Conservation (phyloP, 345 rosid species). For the Boechera stricta region DNA sequence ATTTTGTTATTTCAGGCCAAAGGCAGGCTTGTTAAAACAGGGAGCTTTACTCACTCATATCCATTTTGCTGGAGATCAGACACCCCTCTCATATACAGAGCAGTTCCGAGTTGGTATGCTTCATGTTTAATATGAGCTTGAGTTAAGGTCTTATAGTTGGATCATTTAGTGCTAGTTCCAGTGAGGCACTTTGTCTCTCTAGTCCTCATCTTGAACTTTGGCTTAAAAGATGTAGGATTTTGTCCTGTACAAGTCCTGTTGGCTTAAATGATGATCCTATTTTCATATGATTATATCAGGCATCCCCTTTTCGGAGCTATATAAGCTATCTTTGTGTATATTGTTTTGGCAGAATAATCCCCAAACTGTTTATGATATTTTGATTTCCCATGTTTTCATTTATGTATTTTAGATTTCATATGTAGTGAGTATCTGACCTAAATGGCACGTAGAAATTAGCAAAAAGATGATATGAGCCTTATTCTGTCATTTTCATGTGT, state of each 20-base stretch:
- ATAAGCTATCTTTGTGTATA: constrained; percentile 19
- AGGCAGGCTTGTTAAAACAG: constrained; percentile 89
- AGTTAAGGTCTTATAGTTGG: constrained; percentile 16
- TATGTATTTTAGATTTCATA: constrained; percentile 1
- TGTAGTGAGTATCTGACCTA: constrained; percentile 18
- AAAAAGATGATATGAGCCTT: constrained; percentile 11
- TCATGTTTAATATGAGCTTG: constrained; percentile 28
- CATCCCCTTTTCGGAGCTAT: neutral
- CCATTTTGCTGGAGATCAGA: constrained; percentile 97
- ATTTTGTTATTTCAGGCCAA: constrained; percentile 64
- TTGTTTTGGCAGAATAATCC: neutral
- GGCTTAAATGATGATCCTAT: neutral
- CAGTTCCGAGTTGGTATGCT: constrained; percentile 94
- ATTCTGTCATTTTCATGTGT: constrained; percentile 22
- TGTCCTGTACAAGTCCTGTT: neutral
- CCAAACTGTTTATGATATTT: constrained; percentile 5
- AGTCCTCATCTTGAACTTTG: constrained; percentile 4
- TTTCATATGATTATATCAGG: neutral
- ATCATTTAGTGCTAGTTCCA: constrained; percentile 25
- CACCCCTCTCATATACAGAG: constrained; percentile 94
- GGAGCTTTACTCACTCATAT: constrained; percentile 81
- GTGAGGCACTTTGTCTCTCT: constrained; percentile 19
- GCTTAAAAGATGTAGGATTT: constrained; percentile 8
- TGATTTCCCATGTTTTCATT: constrained; percentile 21
- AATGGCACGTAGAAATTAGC: neutral